These are phyloP conservation scores for Aspergillus phoenicis DNA, from an alignment of 2,329 filamentous ascomycete species.

Conservation along the genomic window DNA sequence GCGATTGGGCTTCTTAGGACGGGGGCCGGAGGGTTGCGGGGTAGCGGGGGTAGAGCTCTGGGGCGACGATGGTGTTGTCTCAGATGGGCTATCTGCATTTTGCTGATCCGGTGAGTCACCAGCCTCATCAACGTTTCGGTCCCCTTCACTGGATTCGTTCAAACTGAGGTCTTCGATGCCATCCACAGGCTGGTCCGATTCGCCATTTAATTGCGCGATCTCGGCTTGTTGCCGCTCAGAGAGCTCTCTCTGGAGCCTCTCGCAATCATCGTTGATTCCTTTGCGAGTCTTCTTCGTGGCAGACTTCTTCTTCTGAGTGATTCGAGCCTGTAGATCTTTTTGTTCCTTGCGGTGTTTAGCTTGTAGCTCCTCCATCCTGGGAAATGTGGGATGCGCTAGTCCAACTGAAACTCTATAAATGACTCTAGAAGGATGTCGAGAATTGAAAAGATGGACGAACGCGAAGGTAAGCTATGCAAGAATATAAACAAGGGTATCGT, in stretches of 20 bases:
- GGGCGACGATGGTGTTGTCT: conserved; percentile 17
- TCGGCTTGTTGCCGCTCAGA: conserved; percentile 58
- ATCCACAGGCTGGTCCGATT: conserved; percentile 23
- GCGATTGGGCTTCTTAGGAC: conserved; percentile 76
- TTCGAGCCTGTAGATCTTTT: conserved; percentile 78
- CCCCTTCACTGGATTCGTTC: conserved; percentile 25
- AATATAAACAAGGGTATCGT: background rate
- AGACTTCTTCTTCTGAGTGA: conserved; percentile 95
- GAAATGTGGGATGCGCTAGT: background rate
- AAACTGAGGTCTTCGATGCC: conserved; percentile 38
- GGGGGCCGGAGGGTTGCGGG: conserved; percentile 20
- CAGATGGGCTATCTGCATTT: background rate
- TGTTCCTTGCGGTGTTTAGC: conserved; percentile 84
- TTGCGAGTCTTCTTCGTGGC: conserved; percentile 80
- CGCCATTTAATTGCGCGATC: conserved; percentile 49
- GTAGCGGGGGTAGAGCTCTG: conserved; percentile 13
- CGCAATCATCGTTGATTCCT: conserved; percentile 69
- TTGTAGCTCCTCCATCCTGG: conserved; percentile 72
- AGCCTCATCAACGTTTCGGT: conserved; percentile 1
- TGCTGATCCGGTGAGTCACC: conserved; percentile 6
- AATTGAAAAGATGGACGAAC: background rate
- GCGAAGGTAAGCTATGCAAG: background rate
- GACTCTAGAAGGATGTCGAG: background rate
- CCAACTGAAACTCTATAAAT: background rate
- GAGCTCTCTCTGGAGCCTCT: conserved; percentile 58